These are phyloP conservation scores for Arthromyces matolae DNA, from an alignment of 768 basidiomycete species.

Conservation along the genomic window DNA sequence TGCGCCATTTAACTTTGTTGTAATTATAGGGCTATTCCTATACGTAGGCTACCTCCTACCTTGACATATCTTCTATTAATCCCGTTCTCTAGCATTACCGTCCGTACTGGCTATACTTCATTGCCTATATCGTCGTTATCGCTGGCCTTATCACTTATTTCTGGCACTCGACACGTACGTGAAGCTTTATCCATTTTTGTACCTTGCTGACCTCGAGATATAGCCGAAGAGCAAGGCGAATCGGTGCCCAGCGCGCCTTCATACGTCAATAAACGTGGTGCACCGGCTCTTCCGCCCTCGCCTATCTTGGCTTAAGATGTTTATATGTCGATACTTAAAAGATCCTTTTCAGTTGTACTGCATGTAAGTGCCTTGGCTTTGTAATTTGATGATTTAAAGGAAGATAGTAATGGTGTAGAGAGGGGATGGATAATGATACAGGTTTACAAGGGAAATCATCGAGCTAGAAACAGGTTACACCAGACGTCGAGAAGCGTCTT, in stretches of 20 bases:
- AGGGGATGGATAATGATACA: too few species aligned
- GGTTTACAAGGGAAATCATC: neutral
- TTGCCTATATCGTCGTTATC: slow-evolving; percentile 69
- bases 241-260: slow-evolving; percentile 17
- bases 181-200: slow-evolving; percentile 12
- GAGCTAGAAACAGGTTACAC: neutral
- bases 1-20: neutral
- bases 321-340: neutral
- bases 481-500: slow-evolving; percentile 19
- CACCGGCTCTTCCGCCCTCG: neutral
- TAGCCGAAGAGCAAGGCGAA: slow-evolving; percentile 24
- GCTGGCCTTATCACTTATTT: slow-evolving; percentile 79
- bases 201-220: slow-evolving; percentile 2
- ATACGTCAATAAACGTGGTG: slow-evolving; percentile 21
- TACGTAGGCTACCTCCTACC: slow-evolving; percentile 32
- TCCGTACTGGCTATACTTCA: slow-evolving; percentile 89
- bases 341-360: too few species aligned
- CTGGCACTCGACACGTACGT: slow-evolving; percentile 79
- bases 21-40: slow-evolving; percentile 41
- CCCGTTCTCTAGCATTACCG: slow-evolving; percentile 62
- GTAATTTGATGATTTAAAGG: neutral
- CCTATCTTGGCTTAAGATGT: slow-evolving; percentile 3
- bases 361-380: too few species aligned
- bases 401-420: neutral
- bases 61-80: neutral